These are phyloP conservation scores for Globisporangium paroecandrum DNA, from an alignment of 352 stramenopile genomes.

Conservation along the genomic window DNA sequence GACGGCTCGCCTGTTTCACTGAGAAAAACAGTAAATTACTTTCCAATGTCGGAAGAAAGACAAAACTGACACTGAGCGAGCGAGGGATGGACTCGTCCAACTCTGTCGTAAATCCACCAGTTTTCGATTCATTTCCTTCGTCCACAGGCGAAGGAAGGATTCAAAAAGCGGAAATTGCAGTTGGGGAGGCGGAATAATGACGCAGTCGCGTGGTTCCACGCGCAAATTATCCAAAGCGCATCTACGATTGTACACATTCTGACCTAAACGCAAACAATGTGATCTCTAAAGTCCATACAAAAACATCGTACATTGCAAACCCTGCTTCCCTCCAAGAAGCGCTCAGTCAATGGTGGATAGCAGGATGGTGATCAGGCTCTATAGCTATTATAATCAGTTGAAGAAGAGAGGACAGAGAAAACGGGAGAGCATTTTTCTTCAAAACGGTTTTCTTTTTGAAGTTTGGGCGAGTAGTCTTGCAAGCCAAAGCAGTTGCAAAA, in stretches of 20 bases:
- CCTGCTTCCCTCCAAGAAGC: too few relatives aligned
- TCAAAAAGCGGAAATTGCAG: neutral
- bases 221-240: neutral
- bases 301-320: too few relatives aligned
- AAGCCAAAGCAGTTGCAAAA: neutral
- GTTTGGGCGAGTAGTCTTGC: neutral
- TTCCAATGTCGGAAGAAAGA: neutral
- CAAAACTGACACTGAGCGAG: neutral
- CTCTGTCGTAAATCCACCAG: neutral
- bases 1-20: neutral
- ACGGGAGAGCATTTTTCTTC: neutral
- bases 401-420: neutral
- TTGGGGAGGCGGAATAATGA: neutral
- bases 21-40: conserved; percentile 6
- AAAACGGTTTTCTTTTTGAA: neutral
- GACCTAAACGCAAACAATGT: too few relatives aligned
- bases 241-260: neutral
- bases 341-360: too few relatives aligned
- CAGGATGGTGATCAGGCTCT: neutral
- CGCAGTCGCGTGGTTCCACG: neutral
- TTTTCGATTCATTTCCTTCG: neutral
- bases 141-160: neutral
- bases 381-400: neutral
- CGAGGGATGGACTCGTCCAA: neutral
- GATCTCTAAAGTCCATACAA: too few relatives aligned